A percentile compares a stretch with the other conserved stretches of the same genome.
phyloP scores from a whole-genome alignment of 1,284 basidiomycete genomes.

The Singerocomus inundabilis region DNA sequence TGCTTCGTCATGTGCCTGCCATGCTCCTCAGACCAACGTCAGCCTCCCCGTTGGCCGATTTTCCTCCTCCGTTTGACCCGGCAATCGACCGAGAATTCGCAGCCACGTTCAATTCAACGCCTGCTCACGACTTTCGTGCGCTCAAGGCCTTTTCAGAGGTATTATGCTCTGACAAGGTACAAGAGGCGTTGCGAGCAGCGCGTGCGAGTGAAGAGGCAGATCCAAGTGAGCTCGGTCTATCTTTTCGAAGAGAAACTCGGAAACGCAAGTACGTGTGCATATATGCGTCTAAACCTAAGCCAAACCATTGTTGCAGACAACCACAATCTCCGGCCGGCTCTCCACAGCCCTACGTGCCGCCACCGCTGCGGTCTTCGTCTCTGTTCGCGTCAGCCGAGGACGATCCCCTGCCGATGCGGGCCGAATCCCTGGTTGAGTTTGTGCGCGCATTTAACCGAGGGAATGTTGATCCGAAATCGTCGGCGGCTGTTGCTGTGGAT shows the following conservation, averaged over 20 bases:
- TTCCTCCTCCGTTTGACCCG: constrained; percentile 29
- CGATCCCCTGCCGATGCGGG: constrained; percentile 38
- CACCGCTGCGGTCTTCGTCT: constrained; percentile 37
- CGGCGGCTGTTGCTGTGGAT: constrained; percentile 1
- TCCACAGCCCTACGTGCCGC: constrained; percentile 53
- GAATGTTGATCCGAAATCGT: constrained; percentile 1
- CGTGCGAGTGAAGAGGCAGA: constrained; percentile 51
- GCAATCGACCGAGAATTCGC: constrained; percentile 31
- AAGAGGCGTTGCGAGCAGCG: constrained; percentile 52
- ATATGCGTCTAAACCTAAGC: too few relatives aligned
- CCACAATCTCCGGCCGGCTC: constrained; percentile 55
- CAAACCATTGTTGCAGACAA: constrained; percentile 41
- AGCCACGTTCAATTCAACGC: constrained; percentile 29
- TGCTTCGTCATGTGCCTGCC: constrained; percentile 44
- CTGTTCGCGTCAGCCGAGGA: constrained; percentile 44
- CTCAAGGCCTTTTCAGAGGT: constrained; percentile 47
- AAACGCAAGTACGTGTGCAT: constrained; percentile 48
- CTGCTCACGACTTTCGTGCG: constrained; percentile 36
- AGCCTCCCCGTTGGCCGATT: constrained; percentile 24
- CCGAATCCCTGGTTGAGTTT: constrained; percentile 46
- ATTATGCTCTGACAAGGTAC: constrained; percentile 47
- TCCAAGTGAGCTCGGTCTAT: constrained; percentile 43
- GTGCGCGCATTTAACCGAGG: constrained; percentile 52
- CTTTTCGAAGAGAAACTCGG: constrained; percentile 45
- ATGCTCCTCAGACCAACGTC: constrained; percentile 39